Evolutionary conservation across 805 yeast genomes (phyloP).

Genomic region (Brettanomyces bruxellensis): DNA sequence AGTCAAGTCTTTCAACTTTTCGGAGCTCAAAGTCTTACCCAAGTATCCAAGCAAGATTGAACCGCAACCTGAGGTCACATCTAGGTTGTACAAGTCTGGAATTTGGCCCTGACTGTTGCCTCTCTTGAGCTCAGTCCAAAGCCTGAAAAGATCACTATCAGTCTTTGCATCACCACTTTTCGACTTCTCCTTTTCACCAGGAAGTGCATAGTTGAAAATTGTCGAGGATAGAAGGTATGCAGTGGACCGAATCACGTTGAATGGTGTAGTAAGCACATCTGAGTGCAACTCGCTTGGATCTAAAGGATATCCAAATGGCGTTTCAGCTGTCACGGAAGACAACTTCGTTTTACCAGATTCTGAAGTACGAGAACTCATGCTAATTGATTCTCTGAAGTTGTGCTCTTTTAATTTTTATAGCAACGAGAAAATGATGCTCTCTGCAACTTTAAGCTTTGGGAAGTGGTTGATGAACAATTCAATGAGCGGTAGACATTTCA

Average conservation of each 20-base stretch:
- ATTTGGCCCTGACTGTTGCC: conserved; percentile 45
- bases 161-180: conserved; percentile 8
- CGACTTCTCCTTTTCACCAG: conserved; percentile 27
- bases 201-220: conserved; percentile 63
- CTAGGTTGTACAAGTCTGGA: conserved; percentile 53
- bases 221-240: conserved; percentile 41
- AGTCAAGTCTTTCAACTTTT: conserved; percentile 22
- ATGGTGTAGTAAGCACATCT: conserved; percentile 44
- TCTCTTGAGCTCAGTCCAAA: conserved; percentile 50
- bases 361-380: too few relatives aligned
- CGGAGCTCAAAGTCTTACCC: conserved; percentile 9
- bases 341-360: too few relatives aligned
- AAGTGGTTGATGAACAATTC: too few relatives aligned
- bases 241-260: conserved; percentile 44
- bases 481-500: too few relatives aligned
- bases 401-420: not conserved
- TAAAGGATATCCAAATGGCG: conserved; percentile 56
- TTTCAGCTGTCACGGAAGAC: conserved; percentile 30
- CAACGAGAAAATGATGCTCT: not conserved
- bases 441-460: not conserved
- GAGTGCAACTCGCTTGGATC: conserved; percentile 45
- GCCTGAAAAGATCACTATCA: conserved; percentile 46
- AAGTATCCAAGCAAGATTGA: conserved; percentile 68
- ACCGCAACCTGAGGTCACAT: conserved; percentile 81
- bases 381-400: too few relatives aligned